Evolutionary conservation across 345 rosid genomes (phyloP), one percentile per base, ranked within the genome.

Genomic region (Eucalyptus cloeziana): DNA sequence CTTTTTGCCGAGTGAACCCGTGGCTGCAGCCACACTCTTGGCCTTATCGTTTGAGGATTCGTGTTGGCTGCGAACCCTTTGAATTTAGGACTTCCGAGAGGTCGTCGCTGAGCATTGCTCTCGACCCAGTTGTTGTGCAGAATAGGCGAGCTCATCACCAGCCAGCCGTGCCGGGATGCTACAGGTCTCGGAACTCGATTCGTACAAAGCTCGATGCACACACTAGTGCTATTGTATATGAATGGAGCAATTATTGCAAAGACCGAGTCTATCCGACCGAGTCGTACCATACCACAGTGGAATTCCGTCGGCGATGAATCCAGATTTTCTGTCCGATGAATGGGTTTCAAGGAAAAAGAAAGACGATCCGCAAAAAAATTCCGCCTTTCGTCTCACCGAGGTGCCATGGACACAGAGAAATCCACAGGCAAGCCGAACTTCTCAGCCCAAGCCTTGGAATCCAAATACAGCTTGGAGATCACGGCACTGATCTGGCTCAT

Each of bases 371-470:
- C 30, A 24, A 76, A 76, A 76, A 76, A 44, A 22, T 21, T 40
- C 8, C 30, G 43, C 16, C 83, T 37, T 76, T 58, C 86, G 69
- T 30, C 88, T 93, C 91, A 95, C 90, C 95, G 90, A 37, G 96
- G 95, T 1, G 95, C 95, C 88, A 95, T 88, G 8, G 97, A 94
- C 33, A 93, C 92, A 4, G 96, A 94, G 85, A 95, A 91, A 64
- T 91, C 95, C 88, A 88, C 89, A 15, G 94, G 90, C 69, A 92
- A 62, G 40, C 88, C 90, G 47, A 94, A 40, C 14, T 76, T 90
- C 43, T 94, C 94, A 17, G 91, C 91, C 97, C 97, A 95, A 21
- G 49, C 83, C 90, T 85, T 90, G 2, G 96, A 94, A 44, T 92
- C 94, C 89, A 95, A 60, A 89, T 88, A 94, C 90, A 91, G 69